These are phyloP conservation scores for Xanthoconium stramineum DNA, from an alignment of 768 basidiomycete genomes.

Conservation along the genomic window DNA sequence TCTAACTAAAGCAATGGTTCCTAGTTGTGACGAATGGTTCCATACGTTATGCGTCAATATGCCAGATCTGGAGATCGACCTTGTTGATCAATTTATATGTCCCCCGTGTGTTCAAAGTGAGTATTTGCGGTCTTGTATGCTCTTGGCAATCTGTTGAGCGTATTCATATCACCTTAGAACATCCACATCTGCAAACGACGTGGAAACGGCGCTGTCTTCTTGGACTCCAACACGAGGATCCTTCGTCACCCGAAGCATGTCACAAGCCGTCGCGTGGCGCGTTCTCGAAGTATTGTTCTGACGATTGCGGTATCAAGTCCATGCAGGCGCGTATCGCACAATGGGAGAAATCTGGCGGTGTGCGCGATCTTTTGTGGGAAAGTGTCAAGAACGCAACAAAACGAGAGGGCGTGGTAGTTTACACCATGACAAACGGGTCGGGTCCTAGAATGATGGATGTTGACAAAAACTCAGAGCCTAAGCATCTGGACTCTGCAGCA, in stretches of 20 bases:
- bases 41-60: conserved; percentile 83
- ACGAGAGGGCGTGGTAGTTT: conserved; percentile 66
- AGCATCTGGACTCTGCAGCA: conserved; percentile 30
- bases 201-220: conserved; percentile 79
- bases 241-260: conserved; percentile 64
- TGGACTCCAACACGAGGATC: conserved; percentile 61
- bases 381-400: conserved; percentile 66
- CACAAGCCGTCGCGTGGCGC: conserved; percentile 77
- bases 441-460: conserved; percentile 23
- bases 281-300: conserved; percentile 90
- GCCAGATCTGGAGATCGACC: conserved; percentile 76
- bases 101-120: conserved; percentile 73
- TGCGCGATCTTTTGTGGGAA: conserved; percentile 67
- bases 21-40: conserved; percentile 93
- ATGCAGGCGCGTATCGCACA: conserved; percentile 62
- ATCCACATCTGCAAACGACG: conserved; percentile 63
- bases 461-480: conserved; percentile 5
- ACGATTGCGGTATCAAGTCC: conserved; percentile 78
- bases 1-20: background rate
- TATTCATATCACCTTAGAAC: conserved; percentile 38
- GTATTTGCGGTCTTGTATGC: conserved; percentile 28
- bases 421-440: conserved; percentile 32
- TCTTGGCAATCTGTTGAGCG: background rate
- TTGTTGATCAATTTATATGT: conserved; percentile 92
- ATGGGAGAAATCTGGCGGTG: conserved; percentile 62